phyloP scores from a whole-genome alignment of 2,329 filamentous ascomycete species.

The Alternaria sp. region DNA sequence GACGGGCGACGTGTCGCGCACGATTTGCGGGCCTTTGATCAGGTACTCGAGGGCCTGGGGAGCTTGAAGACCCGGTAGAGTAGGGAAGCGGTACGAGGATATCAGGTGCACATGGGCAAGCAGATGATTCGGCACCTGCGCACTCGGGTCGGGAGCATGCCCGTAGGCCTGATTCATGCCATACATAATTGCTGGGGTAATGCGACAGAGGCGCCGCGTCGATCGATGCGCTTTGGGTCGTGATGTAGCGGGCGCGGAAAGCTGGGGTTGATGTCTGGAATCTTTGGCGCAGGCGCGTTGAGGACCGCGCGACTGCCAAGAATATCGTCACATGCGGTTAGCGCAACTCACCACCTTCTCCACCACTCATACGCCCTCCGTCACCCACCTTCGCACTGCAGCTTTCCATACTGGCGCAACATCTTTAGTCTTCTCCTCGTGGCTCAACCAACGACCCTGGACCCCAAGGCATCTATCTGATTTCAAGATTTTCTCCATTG shows the following conservation, averaged over 20 bases:
- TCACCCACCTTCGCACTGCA: neutral
- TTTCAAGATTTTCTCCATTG: no score
- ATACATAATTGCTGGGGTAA: slow-evolving; percentile 38
- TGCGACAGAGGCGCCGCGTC: slow-evolving; percentile 40
- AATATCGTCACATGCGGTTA: slow-evolving; percentile 2
- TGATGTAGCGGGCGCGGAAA: slow-evolving; percentile 30
- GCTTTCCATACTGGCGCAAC: neutral
- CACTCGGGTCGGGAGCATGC: slow-evolving; percentile 44
- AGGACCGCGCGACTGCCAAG: slow-evolving; percentile 23
- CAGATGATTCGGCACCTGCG: slow-evolving; percentile 53
- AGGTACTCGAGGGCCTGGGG: slow-evolving; percentile 85
- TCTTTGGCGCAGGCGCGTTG: slow-evolving; percentile 33
- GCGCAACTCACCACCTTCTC: neutral
- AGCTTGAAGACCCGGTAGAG: slow-evolving; percentile 73
- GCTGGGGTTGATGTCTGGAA: slow-evolving; percentile 27
- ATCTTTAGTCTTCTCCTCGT: neutral
- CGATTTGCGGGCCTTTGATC: slow-evolving; percentile 81
- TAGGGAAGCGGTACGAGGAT: slow-evolving; percentile 82
- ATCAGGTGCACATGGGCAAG: slow-evolving; percentile 90
- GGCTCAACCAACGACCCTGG: no score
- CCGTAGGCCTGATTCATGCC: slow-evolving; percentile 44
- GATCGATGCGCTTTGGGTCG: slow-evolving; percentile 16
- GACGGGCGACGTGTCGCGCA: slow-evolving; percentile 84
- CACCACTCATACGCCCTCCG: neutral
- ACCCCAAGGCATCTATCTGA: no score